Base-by-base conservation (phyloP, 2,329 filamentous ascomycete genomes). In the Phyllosticta citrichinensis region DNA sequence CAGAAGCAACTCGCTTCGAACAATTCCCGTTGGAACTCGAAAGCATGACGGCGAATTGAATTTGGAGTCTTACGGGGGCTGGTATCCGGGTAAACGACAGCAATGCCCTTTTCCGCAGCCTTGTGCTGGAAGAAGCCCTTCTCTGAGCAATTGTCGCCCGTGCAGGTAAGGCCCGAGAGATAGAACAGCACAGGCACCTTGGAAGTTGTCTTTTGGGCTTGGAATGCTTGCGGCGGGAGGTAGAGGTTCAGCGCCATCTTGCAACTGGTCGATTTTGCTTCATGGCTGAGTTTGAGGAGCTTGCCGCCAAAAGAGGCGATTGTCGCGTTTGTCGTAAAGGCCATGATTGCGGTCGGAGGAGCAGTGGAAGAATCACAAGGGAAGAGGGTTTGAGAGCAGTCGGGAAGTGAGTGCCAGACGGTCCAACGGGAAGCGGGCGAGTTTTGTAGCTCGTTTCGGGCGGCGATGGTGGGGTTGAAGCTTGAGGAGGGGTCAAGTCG, bases 81-180 rank as follows among this genome's bases (percentile, higher is more conserved):
- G 22, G 94, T 99, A 78, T 99, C 94, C 1, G 94, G 94, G 77
- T 91, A 97, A 59, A 97, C 83, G 62, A 99, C 78, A n/a, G 94
- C 94, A 73, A 99, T 89, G 69, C 89, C 89, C 72, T 86, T 87
- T 68, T 86, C 80, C 62, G 86, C 83, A 55, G 94, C 94, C 64
- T 84, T 83, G 68, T 88, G 85, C 73, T 97, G 92, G 76, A 99
- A 89, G 81, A 97, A 97, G 58, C 92, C 94, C 73, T 87, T 87
- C 70, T 87, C 84, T 2, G 84, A 83, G 73, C 83, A 84, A 67
- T 87, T 87, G 68, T 97, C 92, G 40, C 90, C 91, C 1, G 91
- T 93, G 81, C 94, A 99, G 63, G 94, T 97, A 63, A 99, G 81
- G 57, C 94, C 94, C 14, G 93, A 93, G 62, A 99, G 86, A 77